These are phyloP conservation scores for Leucocoprinus sp. DNA, from an alignment of 768 basidiomycete genomes.

Conservation along the genomic window DNA sequence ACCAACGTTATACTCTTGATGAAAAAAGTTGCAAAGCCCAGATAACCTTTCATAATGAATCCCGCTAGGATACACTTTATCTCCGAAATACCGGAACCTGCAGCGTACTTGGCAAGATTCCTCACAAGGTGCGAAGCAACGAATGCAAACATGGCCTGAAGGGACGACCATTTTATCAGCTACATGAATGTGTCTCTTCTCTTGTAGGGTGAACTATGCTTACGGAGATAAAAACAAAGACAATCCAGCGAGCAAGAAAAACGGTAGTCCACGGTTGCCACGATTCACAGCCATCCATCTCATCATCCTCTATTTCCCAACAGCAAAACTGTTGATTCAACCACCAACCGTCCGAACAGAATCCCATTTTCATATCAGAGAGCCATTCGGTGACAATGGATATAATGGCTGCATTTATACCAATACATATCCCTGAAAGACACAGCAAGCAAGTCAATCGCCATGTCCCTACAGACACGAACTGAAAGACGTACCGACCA, in stretches of 20 bases:
- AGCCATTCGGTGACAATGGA: conserved; percentile 97
- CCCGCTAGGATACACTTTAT: conserved; percentile 98
- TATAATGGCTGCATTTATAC: conserved; percentile 89
- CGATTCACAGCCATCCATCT: conserved; percentile 74
- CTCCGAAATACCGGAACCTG: conserved; percentile 96
- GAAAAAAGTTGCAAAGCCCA: conserved; percentile 82
- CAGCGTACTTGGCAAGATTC: conserved; percentile 87
- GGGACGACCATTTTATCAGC: neutral
- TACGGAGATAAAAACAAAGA: conserved; percentile 88
- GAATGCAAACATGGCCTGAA: conserved; percentile 75
- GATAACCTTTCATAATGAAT: conserved; percentile 94
- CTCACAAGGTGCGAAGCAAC: conserved; percentile 84
- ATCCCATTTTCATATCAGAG: conserved; percentile 95
- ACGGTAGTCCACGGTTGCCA: conserved; percentile 88
- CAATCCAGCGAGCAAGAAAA: conserved; percentile 64
- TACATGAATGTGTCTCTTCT: neutral
- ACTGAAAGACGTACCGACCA: conserved; percentile 63
- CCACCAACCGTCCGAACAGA: conserved; percentile 98
- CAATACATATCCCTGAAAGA: conserved; percentile 76
- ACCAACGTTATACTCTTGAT: conserved; percentile 95
- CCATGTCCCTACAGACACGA: neutral
- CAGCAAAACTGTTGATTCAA: conserved; percentile 97
- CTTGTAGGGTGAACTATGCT: conserved; percentile 21
- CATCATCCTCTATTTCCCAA: conserved; percentile 86
- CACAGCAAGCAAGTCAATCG: neutral